Evolutionary conservation across 805 yeast species (phyloP).

Genomic region (Pichia kluyveri): DNA sequence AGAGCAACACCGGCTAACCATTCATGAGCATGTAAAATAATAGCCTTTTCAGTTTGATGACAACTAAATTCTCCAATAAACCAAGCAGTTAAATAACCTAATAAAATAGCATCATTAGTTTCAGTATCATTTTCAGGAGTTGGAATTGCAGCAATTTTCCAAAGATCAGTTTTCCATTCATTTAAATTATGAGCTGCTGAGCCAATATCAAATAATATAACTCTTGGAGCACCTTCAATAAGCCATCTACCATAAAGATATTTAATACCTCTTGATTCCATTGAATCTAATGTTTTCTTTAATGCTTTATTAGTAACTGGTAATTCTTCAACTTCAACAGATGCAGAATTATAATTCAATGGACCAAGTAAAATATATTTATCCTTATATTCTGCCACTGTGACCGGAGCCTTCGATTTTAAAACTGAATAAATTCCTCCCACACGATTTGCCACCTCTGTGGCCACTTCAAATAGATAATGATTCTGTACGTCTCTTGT

Average conservation of each 20-base stretch:
- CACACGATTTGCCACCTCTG: constrained; percentile 95
- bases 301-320: constrained; percentile 39
- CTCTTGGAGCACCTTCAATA: constrained; percentile 96
- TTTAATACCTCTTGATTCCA: constrained; percentile 73
- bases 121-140: constrained; percentile 84
- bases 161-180: constrained; percentile 92
- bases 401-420: constrained; percentile 93
- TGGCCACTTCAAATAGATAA: constrained; percentile 85
- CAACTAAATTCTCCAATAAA: constrained; percentile 88
- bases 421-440: constrained; percentile 97
- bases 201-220: constrained; percentile 74
- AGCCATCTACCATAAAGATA: constrained; percentile 93
- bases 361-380: constrained; percentile 87
- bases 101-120: constrained; percentile 83
- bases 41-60: constrained; percentile 78
- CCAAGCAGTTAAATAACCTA: constrained; percentile 96
- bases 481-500: constrained; percentile 82
- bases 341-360: constrained; percentile 61
- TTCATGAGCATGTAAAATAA: constrained; percentile 91
- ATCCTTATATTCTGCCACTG: constrained; percentile 85
- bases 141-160: constrained; percentile 90
- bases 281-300: constrained; percentile 58
- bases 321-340: constrained; percentile 74
- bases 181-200: constrained; percentile 62
- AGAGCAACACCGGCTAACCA: constrained; percentile 97